Evolutionary conservation across 441 rosid species (phyloP).

Genomic region (Omphalea diandra): DNA sequence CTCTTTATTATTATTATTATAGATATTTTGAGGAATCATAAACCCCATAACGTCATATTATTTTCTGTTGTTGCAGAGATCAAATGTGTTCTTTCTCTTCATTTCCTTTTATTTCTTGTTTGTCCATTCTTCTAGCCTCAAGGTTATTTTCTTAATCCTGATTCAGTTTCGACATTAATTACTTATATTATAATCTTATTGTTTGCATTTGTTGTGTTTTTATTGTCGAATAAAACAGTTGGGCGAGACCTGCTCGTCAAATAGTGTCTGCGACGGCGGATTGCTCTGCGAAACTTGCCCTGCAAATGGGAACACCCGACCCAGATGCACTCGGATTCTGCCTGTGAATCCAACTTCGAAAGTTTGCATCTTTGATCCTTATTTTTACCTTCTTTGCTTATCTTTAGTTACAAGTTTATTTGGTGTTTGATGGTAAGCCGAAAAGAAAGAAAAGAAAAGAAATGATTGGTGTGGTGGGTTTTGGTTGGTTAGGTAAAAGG

Average conservation of each 20-base stretch:
- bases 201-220: background rate
- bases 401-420: background rate
- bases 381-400: background rate
- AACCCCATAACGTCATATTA: background rate
- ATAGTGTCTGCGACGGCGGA: slow-evolving; percentile 64
- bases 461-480: slow-evolving; percentile 19
- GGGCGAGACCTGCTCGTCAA: slow-evolving; percentile 80
- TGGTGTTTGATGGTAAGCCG: background rate
- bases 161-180: background rate
- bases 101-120: slow-evolving; percentile 33
- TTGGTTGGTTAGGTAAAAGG: slow-evolving; percentile 65
- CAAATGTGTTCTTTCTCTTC: slow-evolving; percentile 21
- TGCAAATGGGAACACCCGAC: slow-evolving; percentile 65
- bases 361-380: slow-evolving; percentile 31
- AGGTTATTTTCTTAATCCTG: slow-evolving; percentile 34
- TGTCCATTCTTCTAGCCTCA: slow-evolving; percentile 40
- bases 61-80: slow-evolving; percentile 35
- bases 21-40: background rate
- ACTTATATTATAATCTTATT: background rate
- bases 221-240: slow-evolving; percentile 45
- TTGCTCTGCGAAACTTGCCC: slow-evolving; percentile 75
- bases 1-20: background rate
- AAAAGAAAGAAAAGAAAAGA: background rate
- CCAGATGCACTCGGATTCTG: slow-evolving; percentile 70
- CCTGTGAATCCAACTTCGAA: slow-evolving; percentile 70